phyloP scores from a whole-genome alignment of 164 flowering plant species.

The Annona cherimola region DNA sequence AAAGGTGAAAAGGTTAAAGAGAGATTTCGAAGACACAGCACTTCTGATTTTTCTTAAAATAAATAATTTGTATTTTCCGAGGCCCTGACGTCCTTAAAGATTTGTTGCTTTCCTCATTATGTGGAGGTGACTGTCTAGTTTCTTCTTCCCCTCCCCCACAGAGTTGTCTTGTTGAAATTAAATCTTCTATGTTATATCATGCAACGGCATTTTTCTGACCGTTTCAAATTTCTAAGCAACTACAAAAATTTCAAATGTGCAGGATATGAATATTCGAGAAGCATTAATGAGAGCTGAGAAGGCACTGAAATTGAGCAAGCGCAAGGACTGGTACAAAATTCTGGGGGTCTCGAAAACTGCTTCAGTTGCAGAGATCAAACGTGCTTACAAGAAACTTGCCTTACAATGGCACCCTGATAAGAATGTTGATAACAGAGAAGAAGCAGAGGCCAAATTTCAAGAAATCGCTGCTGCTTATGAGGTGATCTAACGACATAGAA shows the following conservation, averaged over 20 bases:
- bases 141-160: too few species aligned
- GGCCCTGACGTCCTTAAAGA: too few species aligned
- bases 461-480: constrained; percentile 99
- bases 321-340: constrained; percentile 98
- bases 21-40: too few species aligned
- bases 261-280: constrained; percentile 90
- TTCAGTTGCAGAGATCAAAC: constrained; percentile 68
- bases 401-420: constrained; percentile 99
- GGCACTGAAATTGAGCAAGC: constrained; percentile 86
- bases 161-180: too few species aligned
- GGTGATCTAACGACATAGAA: constrained; percentile 32
- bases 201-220: not conserved
- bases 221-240: not conserved
- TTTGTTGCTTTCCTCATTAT: too few species aligned
- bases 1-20: too few species aligned
- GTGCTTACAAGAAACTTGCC: constrained; percentile 96
- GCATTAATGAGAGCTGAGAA: constrained; percentile 79
- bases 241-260: constrained; percentile 10
- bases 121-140: too few species aligned
- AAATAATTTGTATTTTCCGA: too few species aligned
- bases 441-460: constrained; percentile 80
- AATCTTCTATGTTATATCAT: too few species aligned
- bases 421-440: constrained; percentile 92
- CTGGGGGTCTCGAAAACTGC: constrained; percentile 83
- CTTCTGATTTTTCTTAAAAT: too few species aligned